These are phyloP conservation scores for Salix brachista DNA, from an alignment of 345 rosid species.

Conservation along the genomic window DNA sequence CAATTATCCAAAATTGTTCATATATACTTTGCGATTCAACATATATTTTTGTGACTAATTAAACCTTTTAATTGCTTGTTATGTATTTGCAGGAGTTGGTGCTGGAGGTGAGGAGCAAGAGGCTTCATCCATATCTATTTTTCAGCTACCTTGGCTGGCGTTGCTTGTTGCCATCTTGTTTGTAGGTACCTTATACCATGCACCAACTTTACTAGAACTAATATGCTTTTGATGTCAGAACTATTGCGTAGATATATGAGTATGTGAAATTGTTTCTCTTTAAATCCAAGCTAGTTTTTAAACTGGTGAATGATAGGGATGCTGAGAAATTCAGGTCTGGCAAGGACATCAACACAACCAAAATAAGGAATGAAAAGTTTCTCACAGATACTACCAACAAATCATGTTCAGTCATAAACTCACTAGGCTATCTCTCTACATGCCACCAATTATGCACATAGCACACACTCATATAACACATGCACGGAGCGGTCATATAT, in stretches of 20 bases:
- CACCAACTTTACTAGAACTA: conserved; percentile 15
- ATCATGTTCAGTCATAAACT: background rate
- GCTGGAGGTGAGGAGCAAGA: conserved; percentile 95
- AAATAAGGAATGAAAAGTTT: background rate
- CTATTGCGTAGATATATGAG: background rate
- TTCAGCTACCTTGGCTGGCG: conserved; percentile 80
- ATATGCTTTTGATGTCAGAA: background rate
- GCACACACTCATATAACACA: background rate
- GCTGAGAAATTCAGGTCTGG: background rate
- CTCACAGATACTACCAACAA: background rate
- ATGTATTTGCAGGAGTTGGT: conserved; percentile 71
- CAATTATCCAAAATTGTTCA: background rate
- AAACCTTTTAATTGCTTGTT: background rate
- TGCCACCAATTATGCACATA: background rate
- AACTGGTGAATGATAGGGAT: too few species aligned
- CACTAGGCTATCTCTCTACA: background rate
- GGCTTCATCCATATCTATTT: conserved; percentile 61
- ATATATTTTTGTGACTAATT: background rate
- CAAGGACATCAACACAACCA: background rate
- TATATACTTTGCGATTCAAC: background rate
- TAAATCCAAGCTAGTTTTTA: background rate
- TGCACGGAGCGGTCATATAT: background rate
- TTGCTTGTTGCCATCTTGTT: conserved; percentile 73
- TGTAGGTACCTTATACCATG: conserved; percentile 86
- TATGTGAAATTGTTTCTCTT: background rate